Evolutionary conservation across 805 yeast species (phyloP).

Genomic region (Yarrowia sp.): DNA sequence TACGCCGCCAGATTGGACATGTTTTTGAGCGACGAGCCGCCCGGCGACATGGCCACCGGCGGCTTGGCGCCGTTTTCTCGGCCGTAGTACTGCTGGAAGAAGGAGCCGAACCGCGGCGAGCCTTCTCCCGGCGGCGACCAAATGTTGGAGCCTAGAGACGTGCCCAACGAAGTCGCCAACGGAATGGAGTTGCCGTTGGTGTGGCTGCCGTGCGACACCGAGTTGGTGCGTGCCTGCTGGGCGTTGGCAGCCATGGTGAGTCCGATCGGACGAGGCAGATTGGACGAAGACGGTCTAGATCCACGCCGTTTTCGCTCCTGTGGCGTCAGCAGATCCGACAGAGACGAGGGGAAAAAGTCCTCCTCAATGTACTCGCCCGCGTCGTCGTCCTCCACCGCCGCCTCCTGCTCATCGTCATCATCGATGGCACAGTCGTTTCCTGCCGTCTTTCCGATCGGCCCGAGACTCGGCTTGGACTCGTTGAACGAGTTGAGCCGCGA

Average conservation of each 20-base stretch:
- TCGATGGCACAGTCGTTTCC: conserved; percentile 41
- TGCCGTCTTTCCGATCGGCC: conserved; percentile 13
- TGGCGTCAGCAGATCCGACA: conserved; percentile 79
- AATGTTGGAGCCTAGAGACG: conserved; percentile 23
- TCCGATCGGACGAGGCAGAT: conserved; percentile 25
- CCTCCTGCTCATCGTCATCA: conserved; percentile 47
- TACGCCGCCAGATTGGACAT: conserved; percentile 15
- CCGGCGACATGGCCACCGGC: conserved; percentile 7
- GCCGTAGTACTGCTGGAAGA: conserved; percentile 24
- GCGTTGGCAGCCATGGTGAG: conserved; percentile 25
- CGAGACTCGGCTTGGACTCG: conserved; percentile 7
- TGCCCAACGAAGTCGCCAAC: conserved; percentile 19
- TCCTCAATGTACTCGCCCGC: conserved; percentile 53
- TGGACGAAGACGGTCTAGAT: conserved; percentile 44
- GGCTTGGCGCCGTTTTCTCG: conserved; percentile 19
- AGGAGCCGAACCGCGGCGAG: conserved; percentile 25
- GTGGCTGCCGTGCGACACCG: conserved; percentile 9
- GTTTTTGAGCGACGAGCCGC: not conserved
- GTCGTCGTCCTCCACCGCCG: conserved; percentile 42
- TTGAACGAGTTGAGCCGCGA: conserved; percentile 22
- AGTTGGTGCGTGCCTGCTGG: conserved; percentile 17
- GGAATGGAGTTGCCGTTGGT: conserved; percentile 15
- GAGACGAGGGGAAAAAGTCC: conserved; percentile 77
- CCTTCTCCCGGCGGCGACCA: conserved; percentile 25
- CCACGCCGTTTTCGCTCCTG: conserved; percentile 70